Conservation (phyloP, 1,284 basidiomycete species). For the Bondarzewia mesenterica region DNA sequence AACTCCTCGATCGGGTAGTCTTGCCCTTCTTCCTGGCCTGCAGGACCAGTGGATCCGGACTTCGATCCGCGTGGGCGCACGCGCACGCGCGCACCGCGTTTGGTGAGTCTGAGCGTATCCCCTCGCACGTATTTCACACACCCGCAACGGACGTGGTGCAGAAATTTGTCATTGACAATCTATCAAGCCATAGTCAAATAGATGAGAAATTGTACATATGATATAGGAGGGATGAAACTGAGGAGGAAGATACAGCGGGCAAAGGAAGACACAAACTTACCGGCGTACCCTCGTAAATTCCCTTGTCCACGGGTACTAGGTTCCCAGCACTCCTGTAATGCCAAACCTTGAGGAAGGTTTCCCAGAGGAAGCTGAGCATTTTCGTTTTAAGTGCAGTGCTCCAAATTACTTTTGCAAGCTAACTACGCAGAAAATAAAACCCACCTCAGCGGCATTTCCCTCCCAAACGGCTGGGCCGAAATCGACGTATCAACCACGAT, state of each 20-base stretch:
- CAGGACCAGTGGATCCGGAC: constrained; percentile 22
- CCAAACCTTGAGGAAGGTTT: constrained; percentile 36
- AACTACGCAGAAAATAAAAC: constrained; percentile 4
- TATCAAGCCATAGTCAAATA: constrained; percentile 5
- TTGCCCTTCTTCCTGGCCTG: constrained; percentile 19
- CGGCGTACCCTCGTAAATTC: constrained; percentile 43
- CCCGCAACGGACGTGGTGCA: constrained; percentile 41
- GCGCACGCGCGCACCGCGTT: constrained; percentile 32
- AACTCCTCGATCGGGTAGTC: constrained; percentile 20
- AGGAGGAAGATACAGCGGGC: background rate
- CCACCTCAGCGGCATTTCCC: constrained; percentile 43
- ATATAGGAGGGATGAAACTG: background rate
- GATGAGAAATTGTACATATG: background rate
- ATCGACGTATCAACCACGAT: constrained; percentile 46
- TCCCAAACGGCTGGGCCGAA: constrained; percentile 50
- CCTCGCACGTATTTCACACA: constrained; percentile 46
- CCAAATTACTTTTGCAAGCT: constrained; percentile 2
- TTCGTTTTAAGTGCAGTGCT: background rate
- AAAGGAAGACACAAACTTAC: constrained; percentile 14
- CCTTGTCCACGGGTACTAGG: constrained; percentile 32
- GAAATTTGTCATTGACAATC: constrained; percentile 53
- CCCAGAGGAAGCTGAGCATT: constrained; percentile 39
- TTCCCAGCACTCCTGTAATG: constrained; percentile 48
- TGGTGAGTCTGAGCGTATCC: constrained; percentile 38
- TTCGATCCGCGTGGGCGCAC: constrained; percentile 21